Evolutionary conservation across 2,329 filamentous ascomycete genomes (phyloP).

Genomic region (Colletotrichum navitas): DNA sequence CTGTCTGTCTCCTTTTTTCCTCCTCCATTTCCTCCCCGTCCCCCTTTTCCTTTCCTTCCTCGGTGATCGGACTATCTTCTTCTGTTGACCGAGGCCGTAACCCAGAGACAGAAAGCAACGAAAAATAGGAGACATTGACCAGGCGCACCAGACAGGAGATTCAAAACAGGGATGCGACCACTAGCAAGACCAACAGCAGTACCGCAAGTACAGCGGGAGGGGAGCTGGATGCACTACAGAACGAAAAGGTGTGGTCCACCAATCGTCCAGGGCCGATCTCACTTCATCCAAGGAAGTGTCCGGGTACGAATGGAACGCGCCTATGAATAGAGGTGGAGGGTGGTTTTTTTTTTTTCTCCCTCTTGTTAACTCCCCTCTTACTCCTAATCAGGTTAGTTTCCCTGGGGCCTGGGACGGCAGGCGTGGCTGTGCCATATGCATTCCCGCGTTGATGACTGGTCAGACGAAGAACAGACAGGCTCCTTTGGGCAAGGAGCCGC

Average conservation of each 20-base stretch:
- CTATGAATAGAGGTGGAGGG: not conserved
- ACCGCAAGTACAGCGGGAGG: not conserved
- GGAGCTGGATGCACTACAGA: constrained; percentile 4
- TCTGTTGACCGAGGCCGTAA: not conserved
- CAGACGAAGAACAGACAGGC: constrained; percentile 13
- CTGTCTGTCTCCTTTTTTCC: not conserved
- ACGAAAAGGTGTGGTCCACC: constrained; percentile 1
- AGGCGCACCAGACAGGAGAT: constrained; percentile 22
- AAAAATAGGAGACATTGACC: constrained; percentile 37
- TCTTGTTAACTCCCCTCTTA: not conserved
- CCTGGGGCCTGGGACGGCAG: constrained; percentile 2
- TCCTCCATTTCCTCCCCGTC: not conserved
- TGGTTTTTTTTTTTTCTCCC: not conserved
- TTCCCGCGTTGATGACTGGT: constrained; percentile 29
- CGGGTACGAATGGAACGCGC: constrained; percentile 14
- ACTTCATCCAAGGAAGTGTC: constrained; percentile 19
- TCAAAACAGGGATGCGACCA: constrained; percentile 11
- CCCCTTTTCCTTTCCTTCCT: not conserved
- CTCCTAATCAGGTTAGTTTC: not conserved
- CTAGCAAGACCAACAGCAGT: constrained; percentile 8
- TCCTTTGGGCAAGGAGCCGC: constrained; percentile 18
- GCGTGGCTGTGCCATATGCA: constrained; percentile 29
- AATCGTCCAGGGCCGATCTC: constrained; percentile 11
- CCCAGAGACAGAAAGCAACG: constrained; percentile 27
- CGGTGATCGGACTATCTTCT: not conserved